Conservation (phyloP, 2,329 filamentous ascomycete species). For the Cladophialophora carrionii region DNA sequence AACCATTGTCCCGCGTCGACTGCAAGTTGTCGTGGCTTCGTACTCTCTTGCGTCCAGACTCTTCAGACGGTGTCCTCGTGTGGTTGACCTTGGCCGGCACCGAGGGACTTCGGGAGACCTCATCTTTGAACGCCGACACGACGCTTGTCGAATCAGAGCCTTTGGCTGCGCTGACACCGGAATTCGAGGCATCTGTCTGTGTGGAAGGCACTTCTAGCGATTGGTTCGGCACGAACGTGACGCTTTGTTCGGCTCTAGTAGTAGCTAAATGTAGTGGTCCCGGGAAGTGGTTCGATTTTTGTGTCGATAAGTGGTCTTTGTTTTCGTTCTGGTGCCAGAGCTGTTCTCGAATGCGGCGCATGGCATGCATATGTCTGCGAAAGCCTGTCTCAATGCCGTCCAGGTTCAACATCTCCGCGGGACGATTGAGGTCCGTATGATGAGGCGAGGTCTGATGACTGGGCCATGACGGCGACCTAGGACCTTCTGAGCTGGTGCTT, state of each 20-base stretch:
- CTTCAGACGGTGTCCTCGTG: slow-evolving; percentile 1
- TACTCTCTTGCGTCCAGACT: slow-evolving; percentile 8
- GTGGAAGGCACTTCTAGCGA: slow-evolving; percentile 22
- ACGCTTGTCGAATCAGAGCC: slow-evolving; percentile 25
- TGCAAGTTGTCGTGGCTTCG: slow-evolving; percentile 9
- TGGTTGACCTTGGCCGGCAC: slow-evolving; percentile 3
- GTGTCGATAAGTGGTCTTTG: slow-evolving; percentile 23
- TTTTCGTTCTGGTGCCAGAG: slow-evolving; percentile 32
- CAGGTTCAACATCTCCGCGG: slow-evolving; percentile 22
- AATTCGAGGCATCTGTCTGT: slow-evolving; percentile 26
- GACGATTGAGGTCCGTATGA: slow-evolving; percentile 1
- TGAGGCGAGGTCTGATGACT: slow-evolving; percentile 10
- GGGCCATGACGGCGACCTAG: slow-evolving; percentile 5
- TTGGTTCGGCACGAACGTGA: background rate
- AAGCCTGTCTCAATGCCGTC: slow-evolving; percentile 32
- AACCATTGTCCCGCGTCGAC: background rate
- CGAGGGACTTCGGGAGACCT: slow-evolving; percentile 1
- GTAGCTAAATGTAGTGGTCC: slow-evolving; percentile 7
- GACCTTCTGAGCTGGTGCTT: background rate
- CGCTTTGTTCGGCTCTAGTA: background rate
- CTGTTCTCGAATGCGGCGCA: slow-evolving; percentile 34
- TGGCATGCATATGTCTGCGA: slow-evolving; percentile 34
- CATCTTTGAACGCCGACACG: background rate
- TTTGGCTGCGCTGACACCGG: slow-evolving; percentile 17
- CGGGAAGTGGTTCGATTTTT: slow-evolving; percentile 27